Evolutionary conservation across 495 filamentous ascomycete genomes (phyloP).

Genomic region (Cenococcum geophilum): DNA sequence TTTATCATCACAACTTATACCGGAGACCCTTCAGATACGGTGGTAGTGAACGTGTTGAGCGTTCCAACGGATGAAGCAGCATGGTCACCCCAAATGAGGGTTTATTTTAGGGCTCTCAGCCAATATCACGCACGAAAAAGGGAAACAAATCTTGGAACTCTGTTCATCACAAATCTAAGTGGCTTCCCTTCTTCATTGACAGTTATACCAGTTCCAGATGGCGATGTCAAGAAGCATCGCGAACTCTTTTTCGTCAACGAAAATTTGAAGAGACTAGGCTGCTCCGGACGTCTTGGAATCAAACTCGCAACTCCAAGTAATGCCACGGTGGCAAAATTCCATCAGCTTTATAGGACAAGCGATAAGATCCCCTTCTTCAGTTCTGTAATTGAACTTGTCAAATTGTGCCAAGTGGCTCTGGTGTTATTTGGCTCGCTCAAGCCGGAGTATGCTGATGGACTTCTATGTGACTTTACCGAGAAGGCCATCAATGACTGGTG

Average conservation of each 20-base stretch:
- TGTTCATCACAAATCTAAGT: conserved; percentile 92
- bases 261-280: conserved; percentile 84
- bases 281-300: conserved; percentile 81
- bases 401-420: conserved; percentile 83
- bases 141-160: conserved; percentile 72
- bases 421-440: conserved; percentile 81
- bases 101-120: conserved; percentile 82
- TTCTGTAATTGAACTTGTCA: conserved; percentile 83
- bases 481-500: conserved; percentile 91
- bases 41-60: conserved; percentile 73
- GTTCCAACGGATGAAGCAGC: conserved; percentile 72
- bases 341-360: conserved; percentile 79
- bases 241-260: conserved; percentile 92
- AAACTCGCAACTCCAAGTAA: conserved; percentile 66
- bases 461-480: conserved; percentile 91
- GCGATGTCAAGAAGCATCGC: conserved; percentile 73
- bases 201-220: conserved; percentile 80
- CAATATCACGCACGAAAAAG: conserved; percentile 74
- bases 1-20: conserved; percentile 93
- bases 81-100: conserved; percentile 71
- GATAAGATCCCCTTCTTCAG: conserved; percentile 69
- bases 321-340: conserved; percentile 85
- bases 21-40: conserved; percentile 69
- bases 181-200: conserved; percentile 84
- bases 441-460: conserved; percentile 84